Evolutionary conservation across 495 filamentous ascomycete genomes (phyloP), one percentile per base, ranked within the genome.

Genomic region (Aspergillus heteromorphus): DNA sequence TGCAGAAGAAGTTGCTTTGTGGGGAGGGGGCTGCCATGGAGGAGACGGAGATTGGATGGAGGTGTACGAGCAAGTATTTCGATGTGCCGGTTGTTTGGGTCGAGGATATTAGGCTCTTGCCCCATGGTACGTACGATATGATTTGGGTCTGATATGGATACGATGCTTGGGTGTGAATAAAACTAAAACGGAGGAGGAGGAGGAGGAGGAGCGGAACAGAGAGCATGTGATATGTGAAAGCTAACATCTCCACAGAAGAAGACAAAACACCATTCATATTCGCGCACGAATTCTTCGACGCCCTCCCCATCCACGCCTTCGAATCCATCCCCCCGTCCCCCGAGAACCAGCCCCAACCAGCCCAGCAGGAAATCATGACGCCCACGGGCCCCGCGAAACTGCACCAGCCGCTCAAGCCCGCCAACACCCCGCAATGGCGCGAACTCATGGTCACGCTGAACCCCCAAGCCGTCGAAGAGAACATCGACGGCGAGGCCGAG

Each of bases 221-320:
- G n/a, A n/a, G n/a, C n/a, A n/a, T n/a, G n/a, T n/a, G n/a, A 8
- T 45, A 1, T 19, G 31, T 13, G 19, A 7, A 7, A 7, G 1
- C n/a, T 25, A 25, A 31, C 23, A 25, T 0, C 2, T 8, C 40
- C 20, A 45, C 45, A 65, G 69, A 65, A 77, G 63, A 70, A 76
- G 55, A 74, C 56, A 91, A 89, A 60, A 88, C 84, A 14, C 92
- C 93, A 1, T 93, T 96, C 70, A 93, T 97, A 48, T 80, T 97
- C 31, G 93, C 92, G 10, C 93, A 98, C 66, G 93, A 98, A 66
- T 97, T 98, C 77, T 97, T 98, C 70, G 93, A 98, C 63, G 93
- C 93, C n/a, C 87, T 97, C 6, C 93, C 93, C 34, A 96, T 98
- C 63, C 91, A 98, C 70, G 87, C 90, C 55, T 98, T 98, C 69